A percentile compares a stretch with the other conserved stretches of the same genome.
Conservation (phyloP, 2,329 filamentous ascomycete genomes). For the Epichloe gansuensis region DNA sequence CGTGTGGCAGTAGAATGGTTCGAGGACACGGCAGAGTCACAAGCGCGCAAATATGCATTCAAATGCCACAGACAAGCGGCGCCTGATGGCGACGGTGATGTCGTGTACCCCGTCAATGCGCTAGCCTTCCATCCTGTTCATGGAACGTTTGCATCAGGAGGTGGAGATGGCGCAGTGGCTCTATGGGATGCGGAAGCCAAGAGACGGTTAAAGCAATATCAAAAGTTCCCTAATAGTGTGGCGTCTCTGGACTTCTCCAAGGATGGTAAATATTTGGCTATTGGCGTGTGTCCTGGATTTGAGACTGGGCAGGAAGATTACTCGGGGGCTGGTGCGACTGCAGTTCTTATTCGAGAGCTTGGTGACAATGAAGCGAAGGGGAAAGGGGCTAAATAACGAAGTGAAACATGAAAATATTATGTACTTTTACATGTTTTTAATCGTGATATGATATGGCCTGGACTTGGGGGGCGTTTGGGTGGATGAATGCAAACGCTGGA, state of each 20-base stretch:
- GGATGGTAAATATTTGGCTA: slow-evolving; percentile 65
- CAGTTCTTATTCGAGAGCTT: slow-evolving; percentile 71
- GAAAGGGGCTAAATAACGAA: slow-evolving; percentile 54
- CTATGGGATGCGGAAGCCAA: slow-evolving; percentile 89
- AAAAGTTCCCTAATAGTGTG: slow-evolving; percentile 68
- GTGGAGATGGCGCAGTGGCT: slow-evolving; percentile 82
- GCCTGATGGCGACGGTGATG: slow-evolving; percentile 51
- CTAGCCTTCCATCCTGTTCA: slow-evolving; percentile 73
- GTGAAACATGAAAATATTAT: not conserved
- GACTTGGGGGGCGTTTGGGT: slow-evolving; percentile 17
- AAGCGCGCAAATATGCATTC: slow-evolving; percentile 93
- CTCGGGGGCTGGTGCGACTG: slow-evolving; percentile 56
- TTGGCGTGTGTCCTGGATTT: slow-evolving; percentile 75
- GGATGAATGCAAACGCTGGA: slow-evolving; percentile 12
- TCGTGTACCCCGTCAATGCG: slow-evolving; percentile 86
- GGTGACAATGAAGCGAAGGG: slow-evolving; percentile 79
- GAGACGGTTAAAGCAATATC: slow-evolving; percentile 79
- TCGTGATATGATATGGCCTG: not conserved
- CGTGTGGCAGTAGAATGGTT: slow-evolving; percentile 97
- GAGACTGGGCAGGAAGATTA: slow-evolving; percentile 78
- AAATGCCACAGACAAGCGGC: slow-evolving; percentile 84
- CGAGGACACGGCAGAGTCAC: slow-evolving; percentile 73
- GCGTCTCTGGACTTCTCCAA: slow-evolving; percentile 64
- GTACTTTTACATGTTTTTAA: not conserved
- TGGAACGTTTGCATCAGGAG: slow-evolving; percentile 79